Conservation (phyloP, 768 basidiomycete species). For the Mrakia hoshinonis region DNA sequence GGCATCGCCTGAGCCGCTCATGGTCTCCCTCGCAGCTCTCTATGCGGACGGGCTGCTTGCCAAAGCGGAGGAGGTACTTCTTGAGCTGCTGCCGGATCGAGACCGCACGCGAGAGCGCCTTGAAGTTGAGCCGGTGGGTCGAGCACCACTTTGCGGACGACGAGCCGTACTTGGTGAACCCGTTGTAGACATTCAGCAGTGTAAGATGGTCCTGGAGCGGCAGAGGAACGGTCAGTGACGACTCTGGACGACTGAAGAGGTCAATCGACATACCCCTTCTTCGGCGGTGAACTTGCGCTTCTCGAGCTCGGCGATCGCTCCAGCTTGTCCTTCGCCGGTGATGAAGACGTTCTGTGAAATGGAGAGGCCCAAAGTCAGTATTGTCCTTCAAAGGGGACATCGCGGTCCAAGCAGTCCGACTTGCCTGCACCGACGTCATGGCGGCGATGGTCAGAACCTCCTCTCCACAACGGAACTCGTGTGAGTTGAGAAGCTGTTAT, state of each 20-base stretch:
- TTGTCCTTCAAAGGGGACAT: not conserved
- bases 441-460: constrained; percentile 93
- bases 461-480: constrained; percentile 79
- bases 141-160: constrained; percentile 88
- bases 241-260: not conserved
- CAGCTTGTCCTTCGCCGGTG: constrained; percentile 73
- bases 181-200: constrained; percentile 85
- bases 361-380: not conserved
- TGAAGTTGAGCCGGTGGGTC: constrained; percentile 80
- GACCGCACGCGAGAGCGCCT: constrained; percentile 84
- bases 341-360: constrained; percentile 72
- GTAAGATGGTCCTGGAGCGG: constrained; percentile 77
- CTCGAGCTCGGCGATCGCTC: constrained; percentile 82
- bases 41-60: constrained; percentile 37
- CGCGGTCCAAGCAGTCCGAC: constrained; percentile 8
- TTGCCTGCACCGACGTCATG: constrained; percentile 83
- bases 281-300: constrained; percentile 93
- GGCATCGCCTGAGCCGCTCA: constrained; percentile 69
- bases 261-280: constrained; percentile 63
- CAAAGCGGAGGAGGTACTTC: constrained; percentile 88
- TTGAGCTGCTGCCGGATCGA: constrained; percentile 91
- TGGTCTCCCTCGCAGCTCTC: constrained; percentile 86
- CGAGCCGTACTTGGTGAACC: constrained; percentile 64
- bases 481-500: constrained; percentile 69
- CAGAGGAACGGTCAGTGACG: not conserved